Evolutionary conservation across 1,284 basidiomycete genomes (phyloP), one percentile per base, ranked within the genome.

Genomic region (Pseudozyma sp.): DNA sequence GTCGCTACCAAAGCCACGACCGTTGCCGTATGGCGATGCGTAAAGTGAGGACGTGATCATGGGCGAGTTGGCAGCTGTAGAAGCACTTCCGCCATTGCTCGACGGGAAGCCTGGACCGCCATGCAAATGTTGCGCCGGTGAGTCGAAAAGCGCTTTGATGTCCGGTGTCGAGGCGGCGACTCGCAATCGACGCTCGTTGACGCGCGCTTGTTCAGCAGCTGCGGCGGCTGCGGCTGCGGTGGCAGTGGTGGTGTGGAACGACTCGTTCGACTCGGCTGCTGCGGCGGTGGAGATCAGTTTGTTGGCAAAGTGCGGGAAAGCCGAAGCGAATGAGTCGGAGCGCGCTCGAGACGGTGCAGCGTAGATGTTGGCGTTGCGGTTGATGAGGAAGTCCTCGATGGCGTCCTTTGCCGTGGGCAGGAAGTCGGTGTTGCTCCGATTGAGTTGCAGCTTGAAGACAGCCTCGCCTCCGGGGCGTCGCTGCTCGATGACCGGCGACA

Each of bases 241-340:
- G 4, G 35, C 65, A 42, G 75, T 59, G 11, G 75, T 68, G 5
- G 55, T 60, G 29, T 78, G 74, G 66, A 81, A 76, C 29, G 77
- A 80, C 54, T 81, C 81, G 52, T 65, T 78, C 16, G 80, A 77
- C 50, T 75, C 75, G 52, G 65, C 66, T 1, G 66, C 69, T 5
- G 69, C 63, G 0, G 77, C 68, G 0, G 75, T 75, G n/a, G 81
- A 81, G 57, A 82, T 68, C 3, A 97, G 90, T 86, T 96, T 97
- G 86, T 92, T 94, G 83, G 97, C 94, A 85, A 98, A 98, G 85
- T 97, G 94, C 35, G 94, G 92, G 87, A 97, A 95, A 1, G 94
- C 92, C 80, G 96, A 93, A 29, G 94, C 92, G 81, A 96, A 96
- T 5, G 93, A 94, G 83, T 97, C 95, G 31, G 91, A 91, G 33